A percentile compares a stretch with the other conserved stretches of the same genome.
Conservation (phyloP, 129 eudicot genomes). For the Ambrosia trifida region DNA sequence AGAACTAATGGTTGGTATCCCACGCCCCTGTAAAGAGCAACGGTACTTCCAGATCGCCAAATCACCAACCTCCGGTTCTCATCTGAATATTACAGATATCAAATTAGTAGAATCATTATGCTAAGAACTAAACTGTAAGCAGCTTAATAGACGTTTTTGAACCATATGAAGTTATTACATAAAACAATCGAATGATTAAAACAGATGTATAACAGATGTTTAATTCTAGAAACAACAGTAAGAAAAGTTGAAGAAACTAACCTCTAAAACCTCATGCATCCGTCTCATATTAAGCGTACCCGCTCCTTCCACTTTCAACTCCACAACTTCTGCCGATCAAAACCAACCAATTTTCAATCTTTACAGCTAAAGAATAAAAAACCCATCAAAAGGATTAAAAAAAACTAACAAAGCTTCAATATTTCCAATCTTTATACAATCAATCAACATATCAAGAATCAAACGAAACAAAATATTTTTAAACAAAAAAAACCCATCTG, state of each 20-base stretch:
- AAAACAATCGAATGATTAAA: no score
- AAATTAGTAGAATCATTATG: constrained; percentile 25
- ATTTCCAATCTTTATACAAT: no score
- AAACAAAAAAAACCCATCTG: constrained; percentile 4
- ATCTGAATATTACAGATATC: constrained; percentile 42
- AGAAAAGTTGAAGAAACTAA: constrained; percentile 35
- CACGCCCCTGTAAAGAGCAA: constrained; percentile 82
- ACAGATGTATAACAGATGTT: no score
- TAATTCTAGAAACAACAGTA: not conserved
- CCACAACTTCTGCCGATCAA: constrained; percentile 67
- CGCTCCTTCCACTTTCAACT: constrained; percentile 78
- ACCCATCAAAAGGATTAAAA: no score
- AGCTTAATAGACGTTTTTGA: no score
- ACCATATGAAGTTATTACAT: no score
- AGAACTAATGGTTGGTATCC: no score
- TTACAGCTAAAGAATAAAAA: no score
- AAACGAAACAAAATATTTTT: constrained; percentile 18
- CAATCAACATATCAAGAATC: constrained; percentile 2
- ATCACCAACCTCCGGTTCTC: constrained; percentile 89
- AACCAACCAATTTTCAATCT: no score
- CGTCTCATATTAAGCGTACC: constrained; percentile 95
- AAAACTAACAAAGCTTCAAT: no score
- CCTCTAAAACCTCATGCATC: constrained; percentile 90
- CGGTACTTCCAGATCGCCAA: constrained; percentile 93
- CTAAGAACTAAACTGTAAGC: no score